phyloP scores from a whole-genome alignment of 1,284 basidiomycete genomes.

The Trichosporon coremiiforme region DNA sequence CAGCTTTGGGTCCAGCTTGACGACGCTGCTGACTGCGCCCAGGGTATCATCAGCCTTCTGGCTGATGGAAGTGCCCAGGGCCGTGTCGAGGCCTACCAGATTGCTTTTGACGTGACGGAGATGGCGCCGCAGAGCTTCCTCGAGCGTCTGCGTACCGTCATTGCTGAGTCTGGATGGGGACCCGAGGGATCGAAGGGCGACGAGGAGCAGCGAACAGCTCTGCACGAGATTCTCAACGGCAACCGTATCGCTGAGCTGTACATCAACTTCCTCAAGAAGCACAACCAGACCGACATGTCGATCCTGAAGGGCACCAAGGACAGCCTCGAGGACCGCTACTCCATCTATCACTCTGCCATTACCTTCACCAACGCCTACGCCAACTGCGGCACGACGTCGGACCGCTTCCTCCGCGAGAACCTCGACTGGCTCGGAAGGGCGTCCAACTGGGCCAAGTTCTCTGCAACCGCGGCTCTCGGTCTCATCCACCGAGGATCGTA shows the following conservation, averaged over 20 bases:
- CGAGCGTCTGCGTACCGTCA: constrained; percentile 62
- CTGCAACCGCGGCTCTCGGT: constrained; percentile 89
- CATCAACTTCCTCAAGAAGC: constrained; percentile 88
- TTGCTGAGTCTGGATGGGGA: constrained; percentile 43
- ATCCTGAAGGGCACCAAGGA: constrained; percentile 91
- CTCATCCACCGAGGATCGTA: constrained; percentile 96
- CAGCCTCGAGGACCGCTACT: constrained; percentile 86
- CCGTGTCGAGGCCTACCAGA: constrained; percentile 80
- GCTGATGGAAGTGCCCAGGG: constrained; percentile 55
- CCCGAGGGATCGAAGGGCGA: constrained; percentile 62
- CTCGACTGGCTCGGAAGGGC: constrained; percentile 92
- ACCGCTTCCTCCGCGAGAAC: constrained; percentile 87
- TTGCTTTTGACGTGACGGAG: constrained; percentile 90
- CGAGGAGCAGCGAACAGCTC: constrained; percentile 57
- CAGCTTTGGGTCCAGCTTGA: constrained; percentile 85
- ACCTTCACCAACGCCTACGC: constrained; percentile 95
- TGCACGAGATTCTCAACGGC: constrained; percentile 70
- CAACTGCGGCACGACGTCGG: constrained; percentile 91
- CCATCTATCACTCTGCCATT: constrained; percentile 92
- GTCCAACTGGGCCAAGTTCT: constrained; percentile 96
- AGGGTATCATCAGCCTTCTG: constrained; percentile 47
- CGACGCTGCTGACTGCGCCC: constrained; percentile 64
- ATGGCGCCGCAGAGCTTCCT: constrained; percentile 90
- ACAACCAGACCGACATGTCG: constrained; percentile 86
- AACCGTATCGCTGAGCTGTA: constrained; percentile 87